These are phyloP conservation scores for Pseudoscleropodium purum DNA, from an alignment of 225 moss, liverwort and hornwort species.

Conservation along the genomic window DNA sequence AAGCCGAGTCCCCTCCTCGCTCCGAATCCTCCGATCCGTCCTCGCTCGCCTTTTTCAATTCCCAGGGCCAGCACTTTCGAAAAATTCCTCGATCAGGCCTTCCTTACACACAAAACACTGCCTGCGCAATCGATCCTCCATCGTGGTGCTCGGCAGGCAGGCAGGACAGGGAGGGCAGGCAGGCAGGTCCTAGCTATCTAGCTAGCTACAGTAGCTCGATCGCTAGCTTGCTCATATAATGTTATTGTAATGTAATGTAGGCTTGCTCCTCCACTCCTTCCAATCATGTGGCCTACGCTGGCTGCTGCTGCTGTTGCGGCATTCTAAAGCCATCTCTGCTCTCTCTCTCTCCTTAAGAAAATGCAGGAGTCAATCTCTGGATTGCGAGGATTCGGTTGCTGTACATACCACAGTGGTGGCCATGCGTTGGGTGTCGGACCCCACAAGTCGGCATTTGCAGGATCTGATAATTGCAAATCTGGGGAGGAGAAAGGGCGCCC, in stretches of 20 bases:
- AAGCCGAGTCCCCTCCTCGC: background rate
- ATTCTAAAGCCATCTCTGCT: background rate
- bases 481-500: background rate
- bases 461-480: background rate
- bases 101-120: too few relatives aligned
- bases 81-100: background rate
- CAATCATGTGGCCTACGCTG: background rate
- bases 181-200: background rate
- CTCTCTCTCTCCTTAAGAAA: background rate
- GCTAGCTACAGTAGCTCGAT: too few relatives aligned
- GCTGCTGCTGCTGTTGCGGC: background rate
- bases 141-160: background rate
- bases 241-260: background rate
- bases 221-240: background rate
- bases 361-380: background rate
- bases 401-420: background rate
- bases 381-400: background rate
- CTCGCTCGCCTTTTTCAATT: background rate
- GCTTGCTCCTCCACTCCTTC: background rate
- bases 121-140: background rate
- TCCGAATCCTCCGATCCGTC: background rate
- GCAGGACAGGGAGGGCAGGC: background rate
- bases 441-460: conserved; percentile 10
- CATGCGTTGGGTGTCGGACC: background rate
- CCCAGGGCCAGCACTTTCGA: background rate